Percentiles rank a stretch among this genome's conserved stretches.
These are phyloP conservation scores for Musa beccarii DNA, from an alignment of 176 grass and related monocot genomes.

Conservation along the genomic window DNA sequence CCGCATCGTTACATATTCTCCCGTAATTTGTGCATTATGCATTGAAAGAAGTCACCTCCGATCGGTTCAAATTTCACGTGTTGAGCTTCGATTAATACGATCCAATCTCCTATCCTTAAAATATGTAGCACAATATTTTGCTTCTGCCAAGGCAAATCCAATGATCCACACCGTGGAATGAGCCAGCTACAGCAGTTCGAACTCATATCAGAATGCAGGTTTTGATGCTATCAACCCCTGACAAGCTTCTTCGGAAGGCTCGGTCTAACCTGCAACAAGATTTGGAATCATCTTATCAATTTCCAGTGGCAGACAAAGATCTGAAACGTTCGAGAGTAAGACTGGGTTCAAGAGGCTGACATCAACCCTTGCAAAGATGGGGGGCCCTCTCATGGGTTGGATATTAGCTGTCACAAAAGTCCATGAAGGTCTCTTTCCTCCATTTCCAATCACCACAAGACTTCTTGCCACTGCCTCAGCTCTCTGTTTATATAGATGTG, in stretches of 20 bases:
- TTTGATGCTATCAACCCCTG: background rate
- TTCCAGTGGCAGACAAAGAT: background rate
- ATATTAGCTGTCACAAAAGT: conserved; percentile 17
- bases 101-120: no score
- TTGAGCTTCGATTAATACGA: no score
- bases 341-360: background rate
- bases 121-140: no score
- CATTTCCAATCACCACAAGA: background rate
- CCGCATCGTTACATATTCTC: no score
- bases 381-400: background rate
- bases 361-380: background rate
- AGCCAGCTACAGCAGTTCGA: no score
- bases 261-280: background rate
- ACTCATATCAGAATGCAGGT: background rate
- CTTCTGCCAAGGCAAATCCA: no score
- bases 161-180: no score
- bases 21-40: no score
- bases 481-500: background rate
- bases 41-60: no score
- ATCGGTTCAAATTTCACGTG: no score
- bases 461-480: background rate
- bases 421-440: background rate
- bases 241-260: background rate
- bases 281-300: background rate
- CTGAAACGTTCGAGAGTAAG: background rate